These are phyloP conservation scores for Colletotrichum destructivum DNA, from an alignment of 2,329 filamentous ascomycete genomes.

Conservation along the genomic window DNA sequence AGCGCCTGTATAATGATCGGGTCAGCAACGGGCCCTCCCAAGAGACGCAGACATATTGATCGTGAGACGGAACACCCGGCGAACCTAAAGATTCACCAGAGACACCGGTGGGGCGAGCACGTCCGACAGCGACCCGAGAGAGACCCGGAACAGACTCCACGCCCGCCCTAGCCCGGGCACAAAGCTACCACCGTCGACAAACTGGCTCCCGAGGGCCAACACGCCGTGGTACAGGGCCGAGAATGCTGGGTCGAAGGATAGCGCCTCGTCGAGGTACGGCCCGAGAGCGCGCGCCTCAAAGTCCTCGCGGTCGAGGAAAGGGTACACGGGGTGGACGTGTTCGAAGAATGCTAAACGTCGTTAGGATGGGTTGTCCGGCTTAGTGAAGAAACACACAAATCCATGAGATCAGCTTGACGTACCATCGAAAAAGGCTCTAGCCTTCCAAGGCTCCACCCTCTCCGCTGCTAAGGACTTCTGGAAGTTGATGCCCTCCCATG, in stretches of 20 bases:
- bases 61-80: not conserved
- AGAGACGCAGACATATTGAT: not conserved
- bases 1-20: not conserved
- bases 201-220: conserved; percentile 53
- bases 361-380: not conserved
- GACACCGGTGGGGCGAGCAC: not conserved
- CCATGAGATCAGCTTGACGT: not conserved
- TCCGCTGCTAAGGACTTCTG: not conserved
- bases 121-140: conserved; percentile 20
- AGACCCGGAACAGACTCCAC: conserved; percentile 44
- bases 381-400: not conserved
- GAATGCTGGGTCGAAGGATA: conserved; percentile 44
- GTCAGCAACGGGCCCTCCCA: not conserved
- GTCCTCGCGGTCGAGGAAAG: conserved; percentile 50
- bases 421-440: not conserved
- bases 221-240: conserved; percentile 52
- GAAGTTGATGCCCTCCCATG: not conserved
- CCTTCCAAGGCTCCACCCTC: too few relatives aligned
- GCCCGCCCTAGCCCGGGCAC: conserved; percentile 37
- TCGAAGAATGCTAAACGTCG: conserved; percentile 52
- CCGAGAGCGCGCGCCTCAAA: conserved; percentile 12
- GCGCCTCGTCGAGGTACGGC: not conserved
- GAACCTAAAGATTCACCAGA: not conserved
- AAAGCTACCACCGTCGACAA: conserved; percentile 45
- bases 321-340: conserved; percentile 54